Evolutionary conservation across 2,329 filamentous ascomycete species (phyloP).

Genomic region (Alternaria sp.): DNA sequence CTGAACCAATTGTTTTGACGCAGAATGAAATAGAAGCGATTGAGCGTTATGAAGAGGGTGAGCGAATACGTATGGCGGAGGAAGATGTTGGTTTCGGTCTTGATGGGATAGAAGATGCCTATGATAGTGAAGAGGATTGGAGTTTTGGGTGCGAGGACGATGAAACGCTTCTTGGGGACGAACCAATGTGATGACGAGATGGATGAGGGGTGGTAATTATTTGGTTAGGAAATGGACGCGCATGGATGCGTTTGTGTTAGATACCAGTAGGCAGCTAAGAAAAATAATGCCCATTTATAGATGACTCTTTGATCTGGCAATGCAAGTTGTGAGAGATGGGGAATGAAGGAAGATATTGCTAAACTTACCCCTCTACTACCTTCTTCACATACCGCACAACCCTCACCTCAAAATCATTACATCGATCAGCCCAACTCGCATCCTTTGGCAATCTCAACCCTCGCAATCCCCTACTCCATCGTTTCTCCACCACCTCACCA

Average conservation of each 20-base stretch:
- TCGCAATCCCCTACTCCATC: slow-evolving; percentile 16
- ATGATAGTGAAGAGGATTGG: slow-evolving; percentile 18
- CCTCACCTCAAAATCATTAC: slow-evolving; percentile 16
- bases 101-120: slow-evolving; percentile 12
- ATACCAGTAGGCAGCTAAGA: too few species aligned
- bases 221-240: too few species aligned
- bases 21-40: slow-evolving; percentile 6
- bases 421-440: not conserved
- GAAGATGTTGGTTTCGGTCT: slow-evolving; percentile 19
- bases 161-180: slow-evolving; percentile 1
- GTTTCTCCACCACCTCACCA: slow-evolving; percentile 27
- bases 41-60: slow-evolving; percentile 5
- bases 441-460: slow-evolving; percentile 2
- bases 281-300: too few species aligned
- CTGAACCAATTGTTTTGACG: not conserved
- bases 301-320: too few species aligned
- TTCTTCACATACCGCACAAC: slow-evolving; percentile 12
- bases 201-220: too few species aligned
- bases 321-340: too few species aligned
- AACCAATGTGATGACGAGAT: too few species aligned
- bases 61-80: not conserved
- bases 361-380: not conserved
- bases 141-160: slow-evolving; percentile 13
- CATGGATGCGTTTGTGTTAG: too few species aligned
- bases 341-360: not conserved